These are phyloP conservation scores for Paramyrothecium sp. DNA, from an alignment of 2,329 filamentous ascomycete genomes.

Conservation along the genomic window DNA sequence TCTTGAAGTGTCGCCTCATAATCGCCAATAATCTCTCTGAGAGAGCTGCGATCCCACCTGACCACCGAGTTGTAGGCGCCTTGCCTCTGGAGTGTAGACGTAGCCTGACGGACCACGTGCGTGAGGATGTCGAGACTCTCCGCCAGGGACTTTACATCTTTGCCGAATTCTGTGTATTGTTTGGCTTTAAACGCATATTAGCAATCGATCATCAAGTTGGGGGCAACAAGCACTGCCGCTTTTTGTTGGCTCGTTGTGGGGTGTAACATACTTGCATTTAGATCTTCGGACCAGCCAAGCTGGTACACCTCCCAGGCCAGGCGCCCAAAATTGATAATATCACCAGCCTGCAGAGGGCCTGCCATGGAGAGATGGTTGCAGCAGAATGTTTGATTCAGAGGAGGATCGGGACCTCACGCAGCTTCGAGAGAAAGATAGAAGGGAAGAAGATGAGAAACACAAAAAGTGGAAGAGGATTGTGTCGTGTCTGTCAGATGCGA, in stretches of 20 bases:
- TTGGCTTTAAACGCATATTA: slow-evolving; percentile 14
- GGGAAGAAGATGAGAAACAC: not conserved
- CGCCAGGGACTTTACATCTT: slow-evolving; percentile 26
- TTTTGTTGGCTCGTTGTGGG: too few species aligned
- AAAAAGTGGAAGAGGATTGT: not conserved
- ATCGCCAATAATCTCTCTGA: slow-evolving; percentile 28
- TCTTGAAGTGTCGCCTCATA: slow-evolving; percentile 28
- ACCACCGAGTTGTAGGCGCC: slow-evolving; percentile 13
- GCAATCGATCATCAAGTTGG: not conserved
- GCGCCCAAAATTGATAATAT: slow-evolving; percentile 27
- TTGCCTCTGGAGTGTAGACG: slow-evolving; percentile 20
- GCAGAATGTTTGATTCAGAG: not conserved
- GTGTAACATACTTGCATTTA: slow-evolving; percentile 27
- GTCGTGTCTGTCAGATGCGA: not conserved
- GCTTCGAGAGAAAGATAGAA: not conserved
- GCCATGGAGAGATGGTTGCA: slow-evolving; percentile 15
- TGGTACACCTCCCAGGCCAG: slow-evolving; percentile 31
- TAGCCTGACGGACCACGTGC: slow-evolving; percentile 23
- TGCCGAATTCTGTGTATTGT: slow-evolving; percentile 30
- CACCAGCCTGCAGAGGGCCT: slow-evolving; percentile 25
- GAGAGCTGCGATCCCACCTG: slow-evolving; percentile 20
- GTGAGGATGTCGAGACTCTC: slow-evolving; percentile 28
- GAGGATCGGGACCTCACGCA: not conserved
- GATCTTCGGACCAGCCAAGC: slow-evolving; percentile 28
- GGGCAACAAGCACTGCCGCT: slow-evolving; percentile 1